Base-by-base conservation (phyloP, 805 yeast genomes). In the Jamesozyma lodderae region DNA sequence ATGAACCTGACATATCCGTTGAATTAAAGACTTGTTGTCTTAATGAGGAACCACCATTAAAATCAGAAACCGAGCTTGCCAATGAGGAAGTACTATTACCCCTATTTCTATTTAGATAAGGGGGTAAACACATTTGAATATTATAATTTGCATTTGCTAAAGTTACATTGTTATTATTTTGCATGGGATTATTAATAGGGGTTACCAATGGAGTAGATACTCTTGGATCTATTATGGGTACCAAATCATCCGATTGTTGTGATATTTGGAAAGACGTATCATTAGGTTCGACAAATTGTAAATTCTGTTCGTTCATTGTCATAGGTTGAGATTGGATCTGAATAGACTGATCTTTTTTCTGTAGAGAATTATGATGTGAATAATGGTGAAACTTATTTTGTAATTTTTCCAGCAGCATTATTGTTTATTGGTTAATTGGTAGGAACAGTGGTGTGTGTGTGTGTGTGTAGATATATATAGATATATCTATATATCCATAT, bases 51-150 rank as follows among this genome's bases (percentile, higher is more conserved):
- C 26, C 13, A n/a, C 40, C 38, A 11, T 36, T 44, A 24, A 46
- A 40, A 27, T 55, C 60, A 9, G 60, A 53, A 13, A 39, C 17
- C 6, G 45, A 30, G 16, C 31, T 20, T 16, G 45, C 39, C 21
- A 42, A 17, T 7, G 40, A 34, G 3, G 45, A 33, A 7, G 31
- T 34, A 4, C 37, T 29, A 21, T 36, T 37, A 5, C 24, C 33
- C 6, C 30, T 17, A 23, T 13, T 20, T 11, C 25, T 35, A 14
- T 32, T 33, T 4, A 29, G 19, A 28, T 35, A 37, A 1, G 33
- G 31, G 27, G 36, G 33, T 32, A 32, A 23, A 20, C 25, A 29
- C 22, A 9, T 17, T 19, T 21, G 38, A 21, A n/a, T 9, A 21
- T 16, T 33, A 23, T 21, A 31, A 6, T n/a, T n/a, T n/a, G n/a